These are phyloP conservation scores for Lachancea thermotolerans DNA, from an alignment of 805 yeast species.

Conservation along the genomic window DNA sequence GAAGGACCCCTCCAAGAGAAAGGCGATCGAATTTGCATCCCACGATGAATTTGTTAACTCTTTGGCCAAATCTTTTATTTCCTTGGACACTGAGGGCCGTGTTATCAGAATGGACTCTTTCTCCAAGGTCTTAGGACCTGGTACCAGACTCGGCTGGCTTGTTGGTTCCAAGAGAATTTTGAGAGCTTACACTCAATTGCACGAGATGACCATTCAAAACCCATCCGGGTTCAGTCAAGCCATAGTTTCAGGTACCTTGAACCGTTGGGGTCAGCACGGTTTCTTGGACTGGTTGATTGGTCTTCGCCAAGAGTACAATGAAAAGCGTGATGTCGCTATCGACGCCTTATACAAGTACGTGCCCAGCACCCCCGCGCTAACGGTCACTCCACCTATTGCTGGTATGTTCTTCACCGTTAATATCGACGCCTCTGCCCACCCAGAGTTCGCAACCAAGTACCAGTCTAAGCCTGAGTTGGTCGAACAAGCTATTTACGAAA, in stretches of 20 bases:
- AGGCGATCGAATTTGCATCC: conserved; percentile 21
- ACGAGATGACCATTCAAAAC: conserved; percentile 75
- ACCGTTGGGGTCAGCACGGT: conserved; percentile 86
- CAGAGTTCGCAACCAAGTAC: conserved; percentile 54
- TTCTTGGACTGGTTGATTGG: conserved; percentile 86
- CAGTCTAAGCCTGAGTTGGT: conserved; percentile 55
- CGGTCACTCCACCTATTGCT: conserved; percentile 59
- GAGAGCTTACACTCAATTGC: conserved; percentile 61
- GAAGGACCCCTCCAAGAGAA: conserved; percentile 34
- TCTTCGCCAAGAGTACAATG: conserved; percentile 74
- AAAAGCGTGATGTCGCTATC: conserved; percentile 80
- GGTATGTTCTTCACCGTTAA: conserved; percentile 81
- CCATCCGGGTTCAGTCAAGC: conserved; percentile 79
- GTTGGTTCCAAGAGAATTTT: conserved; percentile 60
- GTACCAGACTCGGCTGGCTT: conserved; percentile 84
- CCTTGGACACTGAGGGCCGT: conserved; percentile 79
- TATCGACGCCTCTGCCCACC: conserved; percentile 75
- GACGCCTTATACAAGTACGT: conserved; percentile 61
- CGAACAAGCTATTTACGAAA: conserved; percentile 57
- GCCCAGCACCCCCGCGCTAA: conserved; percentile 26
- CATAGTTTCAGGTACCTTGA: conserved; percentile 59
- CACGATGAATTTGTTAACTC: conserved; percentile 64
- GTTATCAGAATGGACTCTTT: conserved; percentile 84
- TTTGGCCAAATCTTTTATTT: conserved; percentile 68
- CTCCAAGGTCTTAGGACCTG: conserved; percentile 90